Conservation (phyloP, 345 rosid genomes). For the Angophora floribunda region DNA sequence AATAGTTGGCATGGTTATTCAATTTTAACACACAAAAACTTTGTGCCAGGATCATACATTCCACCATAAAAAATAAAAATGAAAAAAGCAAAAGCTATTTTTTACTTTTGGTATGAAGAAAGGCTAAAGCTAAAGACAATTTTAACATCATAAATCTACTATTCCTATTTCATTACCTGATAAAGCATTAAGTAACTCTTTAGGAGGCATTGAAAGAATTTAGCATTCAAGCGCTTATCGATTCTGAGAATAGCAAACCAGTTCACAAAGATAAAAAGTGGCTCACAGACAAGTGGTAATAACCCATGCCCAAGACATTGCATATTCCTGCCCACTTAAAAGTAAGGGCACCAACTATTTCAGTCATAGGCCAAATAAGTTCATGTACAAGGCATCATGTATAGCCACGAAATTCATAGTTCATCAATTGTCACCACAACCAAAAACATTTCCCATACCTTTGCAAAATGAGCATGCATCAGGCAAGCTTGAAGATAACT, state of each 20-base stretch:
- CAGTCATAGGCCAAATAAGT: not conserved
- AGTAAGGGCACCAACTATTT: not conserved
- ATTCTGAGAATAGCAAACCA: not conserved
- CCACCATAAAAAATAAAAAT: not conserved
- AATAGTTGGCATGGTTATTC: not conserved
- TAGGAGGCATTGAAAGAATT: not conserved
- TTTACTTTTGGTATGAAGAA: not conserved
- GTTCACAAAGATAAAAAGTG: not conserved
- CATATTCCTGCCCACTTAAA: not conserved
- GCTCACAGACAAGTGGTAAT: not conserved
- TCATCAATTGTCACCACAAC: not conserved
- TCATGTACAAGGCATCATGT: not conserved
- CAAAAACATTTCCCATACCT: slow-evolving; percentile 34
- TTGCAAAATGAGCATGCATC: slow-evolving; percentile 98
- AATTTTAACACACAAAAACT: not conserved
- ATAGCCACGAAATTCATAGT: not conserved
- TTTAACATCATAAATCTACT: not conserved
- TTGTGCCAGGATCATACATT: not conserved
- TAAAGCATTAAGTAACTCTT: not conserved
- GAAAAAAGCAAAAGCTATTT: not conserved
- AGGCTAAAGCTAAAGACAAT: not conserved
- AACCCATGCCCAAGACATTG: not conserved
- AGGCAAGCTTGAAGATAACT: slow-evolving; percentile 96
- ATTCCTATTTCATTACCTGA: not conserved
- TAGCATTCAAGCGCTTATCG: not conserved